Percentiles rank a stretch among this genome's conserved stretches.
Conservation (phyloP, 495 filamentous ascomycete genomes). For the Bacidia gigantensis region DNA sequence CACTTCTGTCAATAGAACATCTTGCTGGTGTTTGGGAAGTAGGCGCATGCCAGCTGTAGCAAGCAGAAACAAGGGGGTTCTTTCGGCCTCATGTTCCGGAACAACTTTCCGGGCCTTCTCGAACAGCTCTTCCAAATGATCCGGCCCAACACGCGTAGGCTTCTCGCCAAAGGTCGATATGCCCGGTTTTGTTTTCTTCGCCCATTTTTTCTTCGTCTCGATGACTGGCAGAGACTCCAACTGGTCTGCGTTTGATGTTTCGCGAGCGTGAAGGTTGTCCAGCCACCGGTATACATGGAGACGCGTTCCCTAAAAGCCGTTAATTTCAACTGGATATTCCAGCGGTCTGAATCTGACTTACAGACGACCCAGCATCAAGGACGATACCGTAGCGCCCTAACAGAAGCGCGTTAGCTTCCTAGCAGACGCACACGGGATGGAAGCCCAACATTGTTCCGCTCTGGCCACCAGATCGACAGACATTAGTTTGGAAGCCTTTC, state of each 20-base stretch:
- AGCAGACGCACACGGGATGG: not conserved
- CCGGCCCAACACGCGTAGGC: conserved; percentile 60
- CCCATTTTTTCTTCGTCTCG: conserved; percentile 74
- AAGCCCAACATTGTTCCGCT: conserved; percentile 1
- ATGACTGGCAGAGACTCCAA: conserved; percentile 62
- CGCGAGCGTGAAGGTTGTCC: conserved; percentile 52
- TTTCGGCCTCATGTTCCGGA: conserved; percentile 59
- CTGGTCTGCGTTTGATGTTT: conserved; percentile 43
- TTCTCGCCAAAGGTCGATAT: conserved; percentile 79
- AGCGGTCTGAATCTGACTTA: conserved; percentile 23
- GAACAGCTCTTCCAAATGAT: conserved; percentile 66
- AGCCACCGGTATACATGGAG: conserved; percentile 90
- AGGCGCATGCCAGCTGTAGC: conserved; percentile 96
- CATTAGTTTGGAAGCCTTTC: not conserved
- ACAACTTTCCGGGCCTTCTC: conserved; percentile 74
- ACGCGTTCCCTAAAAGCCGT: conserved; percentile 54
- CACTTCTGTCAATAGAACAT: conserved; percentile 57
- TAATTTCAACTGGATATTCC: not conserved
- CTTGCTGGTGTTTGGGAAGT: conserved; percentile 57
- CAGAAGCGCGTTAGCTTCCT: not conserved
- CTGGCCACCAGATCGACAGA: not conserved
- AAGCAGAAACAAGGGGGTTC: conserved; percentile 87
- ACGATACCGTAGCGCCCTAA: conserved; percentile 52
- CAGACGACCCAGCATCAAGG: conserved; percentile 57
- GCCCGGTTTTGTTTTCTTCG: conserved; percentile 81